phyloP scores from a whole-genome alignment of 1,284 basidiomycete genomes.

The Tilletia walkeri region DNA sequence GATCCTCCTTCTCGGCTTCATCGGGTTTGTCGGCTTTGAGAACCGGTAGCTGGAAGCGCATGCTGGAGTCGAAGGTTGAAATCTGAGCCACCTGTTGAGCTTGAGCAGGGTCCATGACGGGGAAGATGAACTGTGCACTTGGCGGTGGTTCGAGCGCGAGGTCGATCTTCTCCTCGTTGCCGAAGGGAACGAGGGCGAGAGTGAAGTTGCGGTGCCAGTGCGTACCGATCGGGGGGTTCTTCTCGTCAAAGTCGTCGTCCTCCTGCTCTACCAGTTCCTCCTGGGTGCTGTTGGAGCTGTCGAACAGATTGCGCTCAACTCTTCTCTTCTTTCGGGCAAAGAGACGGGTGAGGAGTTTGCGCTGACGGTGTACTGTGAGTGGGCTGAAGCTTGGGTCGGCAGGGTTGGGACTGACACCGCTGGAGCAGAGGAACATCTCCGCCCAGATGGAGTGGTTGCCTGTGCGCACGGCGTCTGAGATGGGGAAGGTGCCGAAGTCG shows the following conservation, averaged over 20 bases:
- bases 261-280: slow-evolving; percentile 54
- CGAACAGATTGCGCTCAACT: slow-evolving; percentile 79
- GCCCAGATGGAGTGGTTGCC: slow-evolving; percentile 63
- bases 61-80: not conserved
- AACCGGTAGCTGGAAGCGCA: slow-evolving; percentile 25
- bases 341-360: slow-evolving; percentile 82
- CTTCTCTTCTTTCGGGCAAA: slow-evolving; percentile 70
- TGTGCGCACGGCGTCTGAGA: slow-evolving; percentile 27
- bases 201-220: slow-evolving; percentile 92
- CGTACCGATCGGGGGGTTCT: slow-evolving; percentile 61
- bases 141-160: slow-evolving; percentile 67
- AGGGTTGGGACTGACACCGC: slow-evolving; percentile 68
- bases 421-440: slow-evolving; percentile 75
- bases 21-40: slow-evolving; percentile 11
- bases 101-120: slow-evolving; percentile 4
- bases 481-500: slow-evolving; percentile 28
- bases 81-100: slow-evolving; percentile 1
- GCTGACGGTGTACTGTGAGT: slow-evolving; percentile 68
- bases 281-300: slow-evolving; percentile 54
- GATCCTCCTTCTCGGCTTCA: slow-evolving; percentile 15
- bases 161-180: slow-evolving; percentile 60
- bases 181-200: slow-evolving; percentile 70
- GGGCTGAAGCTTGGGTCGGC: slow-evolving; percentile 58
- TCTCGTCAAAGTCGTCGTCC: not conserved
- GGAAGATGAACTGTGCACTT: slow-evolving; percentile 56